Evolutionary conservation across 1,139 yeast species (phyloP), one percentile per base, ranked within the genome.

Genomic region (Scheffersomyces segobiensis): DNA sequence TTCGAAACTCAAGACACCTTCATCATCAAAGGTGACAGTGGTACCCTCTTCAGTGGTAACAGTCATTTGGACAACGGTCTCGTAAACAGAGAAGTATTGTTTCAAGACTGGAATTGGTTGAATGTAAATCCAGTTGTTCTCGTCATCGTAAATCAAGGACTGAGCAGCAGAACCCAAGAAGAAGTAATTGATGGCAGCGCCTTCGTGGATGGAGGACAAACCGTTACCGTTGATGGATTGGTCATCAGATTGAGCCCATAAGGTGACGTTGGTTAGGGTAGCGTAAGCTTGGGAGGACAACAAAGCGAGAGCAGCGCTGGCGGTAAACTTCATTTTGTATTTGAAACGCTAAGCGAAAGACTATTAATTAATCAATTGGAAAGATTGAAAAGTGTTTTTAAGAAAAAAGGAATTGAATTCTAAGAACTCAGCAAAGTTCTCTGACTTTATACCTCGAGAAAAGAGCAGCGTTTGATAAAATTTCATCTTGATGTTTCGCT

Each of bases 181-280:
- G 54, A 78, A 66, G 68, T 80, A 83, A 73, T 80, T 76, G 65
- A 83, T 71, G 60, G 82, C 88, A 53, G 88, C 88, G 68, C 88
- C 88, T 70, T 81, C 86, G 67, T 83, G 88, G 52, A 63, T 62
- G 42, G 75, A 63, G 52, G 67, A 60, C 53, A 82, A 62, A 52
- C 76, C 79, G 47, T 68, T 57, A 26, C 75, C 76, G 63, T 67
- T 62, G 54, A 71, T 53, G 18, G 50, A 14, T 17, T 21, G 21
- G 24, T 48, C 24, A 52, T 52, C 53, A 26, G 65, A 55, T 52
- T 49, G 54, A 26, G 53, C 56, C 32, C 22, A 48, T 20, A 53
- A 49, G 39, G 48, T 21, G 42, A 53, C 57, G 47, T 51, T 51
- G 26, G 52, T 21, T 26, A 52, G 52, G 39, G 59, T 59, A 24